These are phyloP conservation scores for Cadophora gregata DNA, from an alignment of 2,329 filamentous ascomycete genomes.

Conservation along the genomic window DNA sequence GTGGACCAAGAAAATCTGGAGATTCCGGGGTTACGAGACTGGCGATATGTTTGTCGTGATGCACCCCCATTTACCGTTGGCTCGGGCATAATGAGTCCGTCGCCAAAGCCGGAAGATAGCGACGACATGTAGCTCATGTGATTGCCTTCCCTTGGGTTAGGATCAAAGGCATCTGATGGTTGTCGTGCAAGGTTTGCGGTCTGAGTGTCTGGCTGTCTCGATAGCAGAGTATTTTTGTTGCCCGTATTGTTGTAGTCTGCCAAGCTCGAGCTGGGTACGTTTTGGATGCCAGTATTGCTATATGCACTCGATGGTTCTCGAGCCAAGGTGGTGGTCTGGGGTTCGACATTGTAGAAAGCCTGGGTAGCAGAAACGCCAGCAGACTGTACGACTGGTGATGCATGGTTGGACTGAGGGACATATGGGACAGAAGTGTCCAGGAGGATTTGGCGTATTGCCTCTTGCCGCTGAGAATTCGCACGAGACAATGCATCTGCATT, in stretches of 20 bases:
- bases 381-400: conserved; percentile 18
- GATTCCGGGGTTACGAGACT: conserved; percentile 30
- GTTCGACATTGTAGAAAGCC: conserved; percentile 21
- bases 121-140: conserved; percentile 57
- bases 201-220: conserved; percentile 25
- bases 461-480: conserved; percentile 28
- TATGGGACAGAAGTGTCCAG: conserved; percentile 30
- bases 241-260: conserved; percentile 29
- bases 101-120: conserved; percentile 68
- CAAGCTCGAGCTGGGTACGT: conserved; percentile 11
- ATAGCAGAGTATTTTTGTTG: not conserved
- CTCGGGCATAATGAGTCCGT: conserved; percentile 59
- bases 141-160: conserved; percentile 35
- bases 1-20: conserved; percentile 43
- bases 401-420: conserved; percentile 23
- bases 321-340: conserved; percentile 17
- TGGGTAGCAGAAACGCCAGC: conserved; percentile 9
- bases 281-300: conserved; percentile 27
- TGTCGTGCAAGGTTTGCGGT: conserved; percentile 31
- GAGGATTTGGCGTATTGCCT: conserved; percentile 24
- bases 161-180: conserved; percentile 36
- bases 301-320: conserved; percentile 22
- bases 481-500: conserved; percentile 21
- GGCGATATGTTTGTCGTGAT: conserved; percentile 32
- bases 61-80: conserved; percentile 30